Evolutionary conservation across 805 yeast species (phyloP), one percentile per base, ranked within the genome.

Genomic region (Ogataea ramenticola): DNA sequence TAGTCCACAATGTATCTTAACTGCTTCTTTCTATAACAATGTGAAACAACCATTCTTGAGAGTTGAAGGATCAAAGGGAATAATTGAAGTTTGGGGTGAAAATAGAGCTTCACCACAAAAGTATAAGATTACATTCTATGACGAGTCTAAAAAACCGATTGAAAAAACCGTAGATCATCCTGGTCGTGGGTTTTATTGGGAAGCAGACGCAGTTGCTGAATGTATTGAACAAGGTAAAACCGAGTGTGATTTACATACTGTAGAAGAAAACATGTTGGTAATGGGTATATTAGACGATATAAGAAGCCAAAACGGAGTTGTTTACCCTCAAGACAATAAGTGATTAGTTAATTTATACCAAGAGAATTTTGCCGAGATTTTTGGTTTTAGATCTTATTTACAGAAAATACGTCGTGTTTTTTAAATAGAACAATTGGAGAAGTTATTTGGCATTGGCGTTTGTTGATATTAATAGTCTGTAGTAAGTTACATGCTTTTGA

Each of bases 141-240:
- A 67, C 41, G 49, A 44, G 1, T 11, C 43, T 3, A 36, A 39
- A 27, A 49, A 58, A 31, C 24, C 24, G n/a, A 34, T 34, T 10
- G n/a, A 16, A 16, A 6, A 3, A 3, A 67, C 56, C 21, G 58
- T 57, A 44, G 57, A 62, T 34, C 70, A 66, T 43, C 69, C 67
- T 3, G 70, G 66, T 38, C 56, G 62, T 40, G 84, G 84, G 0
- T 71, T 76, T 55, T 72, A 72, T 50, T 71, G 70, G 56, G 82
- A 78, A 58, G 81, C 81, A 1, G 71, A 75, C 50, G 79, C 74
- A 4, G 70, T 69, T 27, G 81, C 77, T 3, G 57, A 65, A 39
- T 74, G 70, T 43, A 60, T 78, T 35, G 43, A 53, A 6, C 60
- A 56, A 15, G 76, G 77, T 12, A 62, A 58, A 43, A 51, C 55